Conservation (phyloP, 2,329 filamentous ascomycete genomes). For the Mycocentrospora acerina region DNA sequence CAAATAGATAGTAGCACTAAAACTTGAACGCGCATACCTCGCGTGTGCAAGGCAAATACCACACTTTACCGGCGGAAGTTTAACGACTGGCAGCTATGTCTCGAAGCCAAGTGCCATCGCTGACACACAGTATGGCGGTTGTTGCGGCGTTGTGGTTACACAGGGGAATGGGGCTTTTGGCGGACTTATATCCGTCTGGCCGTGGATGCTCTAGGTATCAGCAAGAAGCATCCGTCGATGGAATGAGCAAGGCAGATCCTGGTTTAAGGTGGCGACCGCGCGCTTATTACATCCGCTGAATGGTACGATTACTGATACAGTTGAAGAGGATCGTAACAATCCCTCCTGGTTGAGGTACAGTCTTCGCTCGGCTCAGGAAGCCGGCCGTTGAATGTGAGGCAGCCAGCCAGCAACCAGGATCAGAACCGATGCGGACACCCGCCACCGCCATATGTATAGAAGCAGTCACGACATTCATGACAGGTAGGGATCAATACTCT, state of each 20-base stretch:
- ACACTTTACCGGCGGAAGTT: too few species aligned
- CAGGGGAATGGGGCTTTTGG: conserved; percentile 21
- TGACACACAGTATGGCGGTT: conserved; percentile 31
- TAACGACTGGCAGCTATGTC: conserved; percentile 24
- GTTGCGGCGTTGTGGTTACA: conserved; percentile 28
- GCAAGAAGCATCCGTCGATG: neutral
- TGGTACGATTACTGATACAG: conserved; percentile 13
- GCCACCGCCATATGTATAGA: conserved; percentile 26
- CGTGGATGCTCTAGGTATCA: conserved; percentile 7
- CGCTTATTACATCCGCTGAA: too few species aligned
- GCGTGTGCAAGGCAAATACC: too few species aligned
- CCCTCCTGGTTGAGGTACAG: conserved; percentile 27
- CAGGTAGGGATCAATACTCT: conserved; percentile 33
- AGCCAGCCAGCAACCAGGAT: conserved; percentile 31
- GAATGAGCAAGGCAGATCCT: neutral
- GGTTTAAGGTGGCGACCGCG: conserved; percentile 5
- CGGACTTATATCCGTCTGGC: conserved; percentile 20
- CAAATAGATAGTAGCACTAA: conserved; percentile 37
- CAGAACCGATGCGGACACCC: conserved; percentile 24
- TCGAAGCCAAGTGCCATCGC: conserved; percentile 18
- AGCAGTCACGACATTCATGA: conserved; percentile 26
- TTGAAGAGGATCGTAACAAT: conserved; percentile 12
- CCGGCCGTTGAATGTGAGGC: conserved; percentile 18
- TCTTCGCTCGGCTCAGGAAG: conserved; percentile 15
- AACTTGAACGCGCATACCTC: conserved; percentile 21